These are phyloP conservation scores for Akanthomyces uredinophilus DNA, from an alignment of 2,329 filamentous ascomycete genomes.

Conservation along the genomic window DNA sequence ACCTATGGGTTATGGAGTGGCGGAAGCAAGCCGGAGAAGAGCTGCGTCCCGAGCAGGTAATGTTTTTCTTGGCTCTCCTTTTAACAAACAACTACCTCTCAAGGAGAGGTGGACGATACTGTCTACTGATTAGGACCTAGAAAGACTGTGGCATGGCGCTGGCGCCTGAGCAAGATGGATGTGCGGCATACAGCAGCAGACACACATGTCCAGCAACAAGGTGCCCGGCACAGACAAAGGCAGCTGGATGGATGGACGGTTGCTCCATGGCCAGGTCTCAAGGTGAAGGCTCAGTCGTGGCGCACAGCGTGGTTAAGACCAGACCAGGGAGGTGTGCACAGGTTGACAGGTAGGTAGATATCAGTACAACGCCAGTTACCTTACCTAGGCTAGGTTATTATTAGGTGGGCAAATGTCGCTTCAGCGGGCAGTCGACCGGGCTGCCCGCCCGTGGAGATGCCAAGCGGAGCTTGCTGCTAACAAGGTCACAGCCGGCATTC, in stretches of 20 bases:
- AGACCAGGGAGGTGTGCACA: no score
- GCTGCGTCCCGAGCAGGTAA: neutral
- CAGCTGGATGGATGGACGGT: no score
- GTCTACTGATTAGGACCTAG: neutral
- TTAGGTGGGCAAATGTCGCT: neutral
- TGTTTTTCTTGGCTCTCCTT: no score
- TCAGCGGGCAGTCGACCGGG: neutral
- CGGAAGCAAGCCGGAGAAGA: neutral
- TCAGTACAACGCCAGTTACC: no score
- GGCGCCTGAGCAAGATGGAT: neutral
- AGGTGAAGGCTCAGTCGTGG: no score
- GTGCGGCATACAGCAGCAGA: neutral
- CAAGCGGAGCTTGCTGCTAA: neutral
- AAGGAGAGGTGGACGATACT: neutral
- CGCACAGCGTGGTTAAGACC: neutral
- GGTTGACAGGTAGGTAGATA: no score
- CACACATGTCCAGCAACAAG: neutral
- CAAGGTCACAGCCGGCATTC: neutral
- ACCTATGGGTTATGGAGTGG: neutral
- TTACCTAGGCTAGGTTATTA: no score
- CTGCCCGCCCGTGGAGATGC: neutral
- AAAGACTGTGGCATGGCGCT: neutral
- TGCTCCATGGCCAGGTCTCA: no score
- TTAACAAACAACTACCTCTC: neutral
- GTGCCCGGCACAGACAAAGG: neutral